Evolutionary conservation across 1,139 yeast genomes (phyloP).

Genomic region (Insectozyma bohioensis): DNA sequence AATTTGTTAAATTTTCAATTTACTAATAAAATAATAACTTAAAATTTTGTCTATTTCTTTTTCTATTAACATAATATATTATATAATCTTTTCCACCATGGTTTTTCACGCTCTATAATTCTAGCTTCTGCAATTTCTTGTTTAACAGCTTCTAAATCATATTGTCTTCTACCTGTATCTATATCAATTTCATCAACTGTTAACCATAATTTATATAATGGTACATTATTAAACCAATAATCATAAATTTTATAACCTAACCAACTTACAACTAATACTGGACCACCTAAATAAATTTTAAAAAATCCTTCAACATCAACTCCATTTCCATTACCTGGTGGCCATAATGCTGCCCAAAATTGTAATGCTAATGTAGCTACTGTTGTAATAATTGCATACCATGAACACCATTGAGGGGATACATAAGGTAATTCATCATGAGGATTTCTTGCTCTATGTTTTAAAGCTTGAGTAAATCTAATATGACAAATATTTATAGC

Average conservation of each 20-base stretch:
- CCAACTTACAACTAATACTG: conserved; percentile 28
- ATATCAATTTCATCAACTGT: conserved; percentile 38
- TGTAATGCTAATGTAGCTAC: conserved; percentile 29
- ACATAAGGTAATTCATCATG: conserved; percentile 32
- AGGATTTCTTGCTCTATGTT: conserved; percentile 26
- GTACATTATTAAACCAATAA: conserved; percentile 20
- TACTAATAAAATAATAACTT: not conserved
- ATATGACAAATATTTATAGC: conserved; percentile 33
- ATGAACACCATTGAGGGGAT: conserved; percentile 29
- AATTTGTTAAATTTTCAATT: not conserved
- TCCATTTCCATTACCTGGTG: conserved; percentile 27
- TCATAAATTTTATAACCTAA: conserved; percentile 35
- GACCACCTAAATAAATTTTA: conserved; percentile 32
- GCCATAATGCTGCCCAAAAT: conserved; percentile 43
- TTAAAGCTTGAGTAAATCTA: conserved; percentile 31
- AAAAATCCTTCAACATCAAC: conserved; percentile 32
- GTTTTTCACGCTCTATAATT: conserved; percentile 20
- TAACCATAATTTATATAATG: conserved; percentile 30
- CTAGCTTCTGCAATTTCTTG: conserved; percentile 39
- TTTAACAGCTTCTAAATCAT: conserved; percentile 37
- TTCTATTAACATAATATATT: conserved; percentile 24
- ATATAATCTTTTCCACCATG: conserved; percentile 24
- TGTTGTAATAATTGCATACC: conserved; percentile 29
- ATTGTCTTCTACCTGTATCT: conserved; percentile 43
- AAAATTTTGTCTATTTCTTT: no score